These are phyloP conservation scores for Ceratobasidium sp. DNA, from an alignment of 1,284 basidiomycete species.

Conservation along the genomic window DNA sequence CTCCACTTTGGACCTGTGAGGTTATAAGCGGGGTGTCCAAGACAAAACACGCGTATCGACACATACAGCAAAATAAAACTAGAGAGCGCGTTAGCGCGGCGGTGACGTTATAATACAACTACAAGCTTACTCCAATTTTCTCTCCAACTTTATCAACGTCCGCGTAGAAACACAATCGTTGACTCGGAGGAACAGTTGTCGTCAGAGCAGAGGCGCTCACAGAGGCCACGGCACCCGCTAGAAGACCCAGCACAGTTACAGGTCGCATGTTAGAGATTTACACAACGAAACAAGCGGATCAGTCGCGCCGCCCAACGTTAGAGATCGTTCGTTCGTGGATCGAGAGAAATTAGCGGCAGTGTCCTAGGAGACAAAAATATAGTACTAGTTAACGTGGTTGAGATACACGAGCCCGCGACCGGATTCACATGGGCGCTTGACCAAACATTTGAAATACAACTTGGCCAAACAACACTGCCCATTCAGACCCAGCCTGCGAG, in stretches of 20 bases:
- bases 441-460: conserved; percentile 3
- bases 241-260: conserved; percentile 21
- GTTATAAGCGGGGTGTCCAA: conserved; percentile 14
- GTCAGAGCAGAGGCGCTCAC: conserved; percentile 79
- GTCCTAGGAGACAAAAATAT: conserved; percentile 13
- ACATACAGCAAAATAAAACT: conserved; percentile 74
- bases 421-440: conserved; percentile 31
- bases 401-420: not conserved
- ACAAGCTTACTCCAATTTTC: conserved; percentile 59
- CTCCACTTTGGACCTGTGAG: conserved; percentile 91
- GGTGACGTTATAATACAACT: not conserved
- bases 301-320: conserved; percentile 8
- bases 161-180: conserved; percentile 94
- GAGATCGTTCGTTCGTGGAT: conserved; percentile 29
- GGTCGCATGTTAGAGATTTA: conserved; percentile 32
- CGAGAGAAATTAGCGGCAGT: conserved; percentile 29
- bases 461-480: conserved; percentile 5
- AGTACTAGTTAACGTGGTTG: conserved; percentile 24
- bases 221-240: conserved; percentile 36
- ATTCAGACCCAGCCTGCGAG: conserved; percentile 8
- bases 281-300: conserved; percentile 23
- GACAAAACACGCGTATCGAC: conserved; percentile 31
- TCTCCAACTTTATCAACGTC: conserved; percentile 60
- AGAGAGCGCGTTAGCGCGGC: conserved; percentile 29
- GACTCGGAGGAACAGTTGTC: conserved; percentile 86